Percentiles rank a stretch among this genome's conserved stretches.
Conservation (phyloP, 768 basidiomycete species). For the Boletus speciosus region DNA sequence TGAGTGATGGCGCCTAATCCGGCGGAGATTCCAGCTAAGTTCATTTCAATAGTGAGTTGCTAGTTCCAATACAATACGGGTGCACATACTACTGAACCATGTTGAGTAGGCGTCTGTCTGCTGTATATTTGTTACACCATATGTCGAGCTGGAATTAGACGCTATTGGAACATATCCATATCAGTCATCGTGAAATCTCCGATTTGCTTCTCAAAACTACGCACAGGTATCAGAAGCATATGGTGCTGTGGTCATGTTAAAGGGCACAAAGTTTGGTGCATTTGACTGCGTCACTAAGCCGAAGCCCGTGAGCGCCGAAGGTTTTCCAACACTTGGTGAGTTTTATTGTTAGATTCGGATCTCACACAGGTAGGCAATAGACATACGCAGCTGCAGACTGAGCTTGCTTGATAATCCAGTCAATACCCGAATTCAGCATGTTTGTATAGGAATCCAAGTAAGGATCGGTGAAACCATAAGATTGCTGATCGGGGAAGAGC, state of each 20-base stretch:
- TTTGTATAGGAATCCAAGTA: slow-evolving; percentile 50
- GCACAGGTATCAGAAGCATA: slow-evolving; percentile 34
- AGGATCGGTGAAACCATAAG: slow-evolving; percentile 48
- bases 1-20: slow-evolving; percentile 31
- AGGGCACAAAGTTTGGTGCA: slow-evolving; percentile 54
- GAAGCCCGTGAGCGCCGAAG: slow-evolving; percentile 49
- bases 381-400: slow-evolving; percentile 43
- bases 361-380: background rate
- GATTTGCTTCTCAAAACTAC: slow-evolving; percentile 5
- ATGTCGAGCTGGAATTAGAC: slow-evolving; percentile 29
- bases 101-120: slow-evolving; percentile 50
- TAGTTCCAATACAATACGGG: background rate
- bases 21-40: slow-evolving; percentile 37
- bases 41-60: slow-evolving; percentile 4
- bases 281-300: slow-evolving; percentile 61
- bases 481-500: slow-evolving; percentile 66
- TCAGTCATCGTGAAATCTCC: background rate
- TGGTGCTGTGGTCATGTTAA: slow-evolving; percentile 49
- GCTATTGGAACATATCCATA: slow-evolving; percentile 10
- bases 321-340: slow-evolving; percentile 49
- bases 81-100: slow-evolving; percentile 48
- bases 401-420: slow-evolving; percentile 55
- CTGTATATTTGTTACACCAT: slow-evolving; percentile 52
- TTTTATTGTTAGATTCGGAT: slow-evolving; percentile 3
- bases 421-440: slow-evolving; percentile 45